Evolutionary conservation across 768 basidiomycete genomes (phyloP), one percentile per base, ranked within the genome.

Genomic region (Trametes gibbosa): DNA sequence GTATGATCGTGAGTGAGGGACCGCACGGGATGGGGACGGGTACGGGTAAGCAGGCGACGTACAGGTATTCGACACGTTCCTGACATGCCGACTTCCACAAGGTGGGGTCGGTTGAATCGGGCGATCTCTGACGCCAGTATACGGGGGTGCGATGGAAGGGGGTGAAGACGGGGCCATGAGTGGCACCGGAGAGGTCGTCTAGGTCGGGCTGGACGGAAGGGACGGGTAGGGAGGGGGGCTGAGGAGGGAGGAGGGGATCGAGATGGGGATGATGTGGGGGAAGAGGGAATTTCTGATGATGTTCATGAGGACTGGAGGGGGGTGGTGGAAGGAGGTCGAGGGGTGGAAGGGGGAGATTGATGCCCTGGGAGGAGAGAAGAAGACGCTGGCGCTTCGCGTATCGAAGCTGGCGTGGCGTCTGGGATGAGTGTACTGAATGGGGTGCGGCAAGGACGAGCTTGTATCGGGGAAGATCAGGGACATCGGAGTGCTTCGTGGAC

Each of bases 61-160:
- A 65, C 64, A 65, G 27, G 41, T 53, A 47, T 23, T 62, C 52
- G 0, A 65, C 61, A 5, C 64, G 64, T 41, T 61, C 59, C 42
- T 64, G 59, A 23, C 63, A 64, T 6, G 47, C 49, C 2, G 37
- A 7, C 40, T 64, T 64, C 63, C 63, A 64, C 2, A 62, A 27
- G 7, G 45, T 32, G 23, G 37, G 39, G 17, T 62, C 61, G 9
- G 48, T 54, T 9, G 29, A 27, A 40, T 53, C 56, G 8, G 46
- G 37, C 2, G 34, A 29, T 14, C 50, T 50, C 5, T 48, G n/a
- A 17, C 61, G 43, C 32, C 7, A 25, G 9, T 43, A 23, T 14
- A 50, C 24, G 0, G 23, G 42, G 3, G 27, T 53, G 8, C 59
- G 53, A 21, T 42, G 13, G 9, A 61, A 32, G 4, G 59, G 40